Conservation (phyloP, 2,329 filamentous ascomycete genomes). For the Fusarium decemcellulare region DNA sequence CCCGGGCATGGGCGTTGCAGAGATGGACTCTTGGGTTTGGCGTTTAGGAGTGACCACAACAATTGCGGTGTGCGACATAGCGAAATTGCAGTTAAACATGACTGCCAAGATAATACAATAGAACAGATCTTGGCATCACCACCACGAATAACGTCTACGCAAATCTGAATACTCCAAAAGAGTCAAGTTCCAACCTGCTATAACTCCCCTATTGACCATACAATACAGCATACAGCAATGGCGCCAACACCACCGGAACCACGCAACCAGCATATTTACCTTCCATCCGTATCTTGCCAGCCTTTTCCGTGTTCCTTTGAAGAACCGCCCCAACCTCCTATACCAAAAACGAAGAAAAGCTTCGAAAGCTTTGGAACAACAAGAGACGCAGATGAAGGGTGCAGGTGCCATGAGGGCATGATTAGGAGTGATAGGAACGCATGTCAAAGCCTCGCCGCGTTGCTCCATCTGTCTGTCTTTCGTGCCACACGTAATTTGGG, state of each 20-base stretch:
- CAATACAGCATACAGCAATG: slow-evolving; percentile 43
- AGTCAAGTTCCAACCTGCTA: slow-evolving; percentile 36
- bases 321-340: slow-evolving; percentile 16
- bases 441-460: slow-evolving; percentile 4
- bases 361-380: slow-evolving; percentile 13
- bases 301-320: slow-evolving; percentile 20
- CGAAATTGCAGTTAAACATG: not conserved
- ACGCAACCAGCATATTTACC: slow-evolving; percentile 19
- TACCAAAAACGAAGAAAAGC: slow-evolving; percentile 24
- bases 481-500: slow-evolving; percentile 6
- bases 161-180: slow-evolving; percentile 9
- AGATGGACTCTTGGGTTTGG: not conserved
- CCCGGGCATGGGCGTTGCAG: slow-evolving; percentile 1
- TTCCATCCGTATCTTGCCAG: slow-evolving; percentile 23
- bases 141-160: not conserved
- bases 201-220: slow-evolving; percentile 41
- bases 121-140: not conserved
- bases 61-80: not conserved
- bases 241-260: slow-evolving; percentile 37
- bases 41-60: not conserved
- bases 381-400: slow-evolving; percentile 4
- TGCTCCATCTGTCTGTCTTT: not conserved
- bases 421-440: slow-evolving; percentile 5
- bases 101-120: not conserved
- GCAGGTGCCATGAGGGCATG: not conserved